phyloP scores from a whole-genome alignment of 140 eudicot genomes.

The Senecio squalidus region DNA sequence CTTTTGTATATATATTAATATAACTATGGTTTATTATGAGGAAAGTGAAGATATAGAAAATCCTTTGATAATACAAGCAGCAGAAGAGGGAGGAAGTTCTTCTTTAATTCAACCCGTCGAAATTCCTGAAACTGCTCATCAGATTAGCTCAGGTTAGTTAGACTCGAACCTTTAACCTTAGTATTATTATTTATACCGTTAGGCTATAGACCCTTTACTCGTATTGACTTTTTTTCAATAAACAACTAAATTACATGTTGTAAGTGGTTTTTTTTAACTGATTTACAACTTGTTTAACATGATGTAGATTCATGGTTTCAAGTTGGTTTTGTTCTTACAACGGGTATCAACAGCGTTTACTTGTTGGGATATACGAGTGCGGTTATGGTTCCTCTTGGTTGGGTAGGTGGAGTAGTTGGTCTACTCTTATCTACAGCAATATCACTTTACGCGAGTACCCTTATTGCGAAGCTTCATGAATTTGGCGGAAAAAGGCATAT shows the following conservation, averaged over 20 bases:
- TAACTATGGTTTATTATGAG: no score
- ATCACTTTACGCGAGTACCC: conserved; percentile 76
- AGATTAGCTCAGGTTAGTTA: not conserved
- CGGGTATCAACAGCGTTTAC: conserved; percentile 87
- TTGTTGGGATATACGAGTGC: conserved; percentile 91
- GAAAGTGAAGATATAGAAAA: no score
- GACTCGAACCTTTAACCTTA: no score
- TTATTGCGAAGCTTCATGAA: conserved; percentile 87
- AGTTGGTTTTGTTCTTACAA: conserved; percentile 88
- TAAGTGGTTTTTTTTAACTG: no score
- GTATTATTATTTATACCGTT: no score
- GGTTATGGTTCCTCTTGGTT: conserved; percentile 91
- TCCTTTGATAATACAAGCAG: no score
- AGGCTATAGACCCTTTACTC: no score
- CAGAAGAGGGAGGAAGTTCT: no score
- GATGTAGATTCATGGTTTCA: conserved; percentile 95
- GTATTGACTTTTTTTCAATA: no score
- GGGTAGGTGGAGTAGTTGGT: conserved; percentile 88
- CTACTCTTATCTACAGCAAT: conserved; percentile 57
- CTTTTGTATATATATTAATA: no score
- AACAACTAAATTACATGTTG: no score
- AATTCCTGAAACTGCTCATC: not conserved
- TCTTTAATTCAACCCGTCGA: no score
- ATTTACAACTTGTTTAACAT: not conserved
- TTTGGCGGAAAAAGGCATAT: conserved; percentile 87